Percentiles rank a stretch among this genome's conserved stretches.
Evolutionary conservation across 371 early-diverging fungal genomes (phyloP).

Genomic region (Mucor ambiguus): DNA sequence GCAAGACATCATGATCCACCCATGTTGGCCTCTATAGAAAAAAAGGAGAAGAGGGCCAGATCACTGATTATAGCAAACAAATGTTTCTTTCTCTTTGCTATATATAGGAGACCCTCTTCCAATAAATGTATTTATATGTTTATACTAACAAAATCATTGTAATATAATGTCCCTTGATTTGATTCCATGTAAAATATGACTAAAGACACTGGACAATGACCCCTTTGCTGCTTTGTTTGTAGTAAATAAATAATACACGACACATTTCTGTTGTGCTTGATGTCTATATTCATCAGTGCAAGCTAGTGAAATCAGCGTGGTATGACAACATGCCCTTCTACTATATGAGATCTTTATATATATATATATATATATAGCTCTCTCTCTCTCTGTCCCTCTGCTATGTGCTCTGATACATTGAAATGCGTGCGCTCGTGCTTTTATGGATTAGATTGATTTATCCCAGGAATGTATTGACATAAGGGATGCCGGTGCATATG

Average conservation of each 20-base stretch:
- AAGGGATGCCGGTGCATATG: constrained; percentile 13
- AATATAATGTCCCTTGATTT: constrained; percentile 1
- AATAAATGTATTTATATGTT: neutral
- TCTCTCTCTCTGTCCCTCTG: too few species aligned
- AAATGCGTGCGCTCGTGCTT: constrained; percentile 30
- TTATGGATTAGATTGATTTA: constrained; percentile 8
- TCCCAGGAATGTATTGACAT: constrained; percentile 24
- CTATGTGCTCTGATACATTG: neutral
- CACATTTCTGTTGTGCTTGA: too few species aligned
- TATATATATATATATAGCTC: too few species aligned
- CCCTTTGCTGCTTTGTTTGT: neutral
- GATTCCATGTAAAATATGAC: constrained; percentile 15
- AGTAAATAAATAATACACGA: neutral
- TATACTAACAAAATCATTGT: neutral
- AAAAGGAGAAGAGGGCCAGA: neutral
- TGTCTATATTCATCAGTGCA: too few species aligned
- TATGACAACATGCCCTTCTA: too few species aligned
- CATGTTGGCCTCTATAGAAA: neutral
- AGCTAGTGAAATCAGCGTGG: too few species aligned
- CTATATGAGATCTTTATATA: too few species aligned
- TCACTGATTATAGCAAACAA: neutral
- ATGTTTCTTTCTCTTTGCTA: neutral
- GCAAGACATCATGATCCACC: neutral
- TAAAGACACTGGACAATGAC: constrained; percentile 4
- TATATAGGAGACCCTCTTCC: neutral